Conservation (phyloP, 1,284 basidiomycete genomes). For the Veloporphyrellus conicus region DNA sequence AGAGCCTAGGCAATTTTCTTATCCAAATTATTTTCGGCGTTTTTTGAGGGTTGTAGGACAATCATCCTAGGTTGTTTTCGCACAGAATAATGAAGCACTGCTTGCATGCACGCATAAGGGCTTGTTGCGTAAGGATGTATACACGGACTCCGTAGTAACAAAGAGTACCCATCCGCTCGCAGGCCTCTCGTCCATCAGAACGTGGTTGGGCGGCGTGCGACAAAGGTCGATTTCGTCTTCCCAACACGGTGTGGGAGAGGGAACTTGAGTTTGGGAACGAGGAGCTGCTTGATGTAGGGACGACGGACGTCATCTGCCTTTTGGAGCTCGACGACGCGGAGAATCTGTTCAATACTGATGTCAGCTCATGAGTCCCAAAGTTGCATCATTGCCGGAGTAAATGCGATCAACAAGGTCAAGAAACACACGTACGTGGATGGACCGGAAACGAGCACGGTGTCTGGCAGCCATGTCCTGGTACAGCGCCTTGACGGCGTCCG, state of each 20-base stretch:
- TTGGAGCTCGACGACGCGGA: constrained; percentile 90
- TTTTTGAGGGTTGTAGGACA: too few relatives aligned
- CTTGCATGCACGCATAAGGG: not conserved
- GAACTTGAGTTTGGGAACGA: constrained; percentile 91
- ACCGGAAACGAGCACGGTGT: constrained; percentile 98
- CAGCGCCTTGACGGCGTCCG: constrained; percentile 93
- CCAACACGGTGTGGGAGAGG: constrained; percentile 90
- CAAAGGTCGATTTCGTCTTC: constrained; percentile 70
- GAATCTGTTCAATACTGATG: constrained; percentile 53
- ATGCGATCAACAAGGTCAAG: not conserved
- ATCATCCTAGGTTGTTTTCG: too few relatives aligned
- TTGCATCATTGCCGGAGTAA: too few relatives aligned
- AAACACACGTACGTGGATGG: constrained; percentile 74
- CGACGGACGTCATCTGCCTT: constrained; percentile 91
- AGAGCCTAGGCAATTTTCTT: too few relatives aligned
- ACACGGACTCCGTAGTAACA: not conserved
- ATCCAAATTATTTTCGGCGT: too few relatives aligned
- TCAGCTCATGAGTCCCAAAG: constrained; percentile 2
- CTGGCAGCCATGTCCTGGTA: constrained; percentile 99
- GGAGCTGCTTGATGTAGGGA: constrained; percentile 96
- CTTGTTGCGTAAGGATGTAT: not conserved
- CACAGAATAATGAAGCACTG: too few relatives aligned
- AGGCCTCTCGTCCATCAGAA: constrained; percentile 41
- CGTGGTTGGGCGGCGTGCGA: constrained; percentile 67
- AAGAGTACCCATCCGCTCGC: not conserved